Base-by-base conservation (phyloP, 2,329 filamentous ascomycete genomes). In the Gyromitra esculenta region DNA sequence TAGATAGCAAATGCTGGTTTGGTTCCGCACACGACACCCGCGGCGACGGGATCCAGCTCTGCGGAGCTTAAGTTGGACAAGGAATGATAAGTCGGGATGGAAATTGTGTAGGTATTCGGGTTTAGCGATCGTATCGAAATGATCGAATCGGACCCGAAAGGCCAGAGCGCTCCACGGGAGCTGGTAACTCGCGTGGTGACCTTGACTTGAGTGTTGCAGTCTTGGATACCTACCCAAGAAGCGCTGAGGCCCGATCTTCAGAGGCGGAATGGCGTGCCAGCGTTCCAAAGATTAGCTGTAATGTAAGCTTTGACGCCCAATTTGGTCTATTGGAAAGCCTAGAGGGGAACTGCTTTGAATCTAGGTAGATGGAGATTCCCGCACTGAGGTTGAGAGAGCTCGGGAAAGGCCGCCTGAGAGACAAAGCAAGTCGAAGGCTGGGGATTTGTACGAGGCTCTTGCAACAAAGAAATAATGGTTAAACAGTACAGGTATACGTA, bases 11-110 rank as follows among this genome's bases (percentile, higher is more conserved):
- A 45, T 18, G 57, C 59, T 71, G 68, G 59, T 45, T 65, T 60
- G 21, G 57, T 72, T 65, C 69, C 69, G 31, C 70, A 75, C 57
- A 75, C 65, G 39, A 70, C 52, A 71, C 57, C 72, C 72, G 64
- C 64, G 48, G 72, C 37, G 64, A 69, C 64, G 72, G 72, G 59
- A 75, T 70, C 65, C 72, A 75, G 72, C 59, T 75, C 65, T 68
- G 56, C 39, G 39, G 64, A 54, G 35, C 45, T 35, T 72, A 65
- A 65, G 69, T 56, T 35, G 35, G 72, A 59, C 64, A 74, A 50
- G 62, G 69, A 73, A 73, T 57, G 50, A 60, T 21, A 60, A 56
- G 56, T 70, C 31, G 50, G 65, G 50, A 71, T 64, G 59, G 31
- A 45, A 74, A 75, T 64, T 11, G 50, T 70, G 41, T n/a, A n/a